Base-by-base conservation (phyloP, 768 basidiomycete genomes). In the Psilocybe cyanescens region DNA sequence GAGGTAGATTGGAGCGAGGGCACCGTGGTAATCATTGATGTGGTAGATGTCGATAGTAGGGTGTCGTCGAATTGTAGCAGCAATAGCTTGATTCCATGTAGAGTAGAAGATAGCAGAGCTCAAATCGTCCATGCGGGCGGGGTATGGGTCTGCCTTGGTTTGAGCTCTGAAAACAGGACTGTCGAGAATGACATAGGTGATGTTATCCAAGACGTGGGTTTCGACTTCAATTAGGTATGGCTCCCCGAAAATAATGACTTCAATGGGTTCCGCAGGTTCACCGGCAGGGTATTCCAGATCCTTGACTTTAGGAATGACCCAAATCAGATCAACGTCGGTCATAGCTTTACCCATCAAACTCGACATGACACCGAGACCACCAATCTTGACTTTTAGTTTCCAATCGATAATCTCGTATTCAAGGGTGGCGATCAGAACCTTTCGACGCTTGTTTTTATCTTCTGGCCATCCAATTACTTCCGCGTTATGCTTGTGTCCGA, bases 341-440 rank as follows among this genome's bases (percentile, higher is more conserved):
- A 97, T 97, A 4, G 95, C 95, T 75, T 97, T 97, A 65, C 95
- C 95, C 95, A 97, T 97, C 37, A 97, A 80, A 75, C 90, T 90
- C 3, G 95, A 97, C 95, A 97, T 97, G 78, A 97, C 95, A 81
- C 95, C 95, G 17, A 97, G 83, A 75, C 95, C 95, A 78, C 95
- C 95, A 65, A 97, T 97, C 82, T 97, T 97, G 81, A 97, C 95
- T 76, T 97, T 97, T 63, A 96, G 76, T 76, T 96, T 96, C 95
- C 95, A 97, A 71, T 97, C 95, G 70, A 97, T 88, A 71, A 97
- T 92, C 74, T 97, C 95, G 76, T 97, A 97, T 76, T 97, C 95
- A 54, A 97, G 82, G 0, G 95, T 97, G 16, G 95, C 80, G 62
- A 97, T 97, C 48, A 97, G 83, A 29, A 96, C 94, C 74, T 91